A percentile compares a stretch with the other conserved stretches of the same genome.
These are phyloP conservation scores for Colletotrichum lupini DNA, from an alignment of 2,329 filamentous ascomycete genomes.

Conservation along the genomic window DNA sequence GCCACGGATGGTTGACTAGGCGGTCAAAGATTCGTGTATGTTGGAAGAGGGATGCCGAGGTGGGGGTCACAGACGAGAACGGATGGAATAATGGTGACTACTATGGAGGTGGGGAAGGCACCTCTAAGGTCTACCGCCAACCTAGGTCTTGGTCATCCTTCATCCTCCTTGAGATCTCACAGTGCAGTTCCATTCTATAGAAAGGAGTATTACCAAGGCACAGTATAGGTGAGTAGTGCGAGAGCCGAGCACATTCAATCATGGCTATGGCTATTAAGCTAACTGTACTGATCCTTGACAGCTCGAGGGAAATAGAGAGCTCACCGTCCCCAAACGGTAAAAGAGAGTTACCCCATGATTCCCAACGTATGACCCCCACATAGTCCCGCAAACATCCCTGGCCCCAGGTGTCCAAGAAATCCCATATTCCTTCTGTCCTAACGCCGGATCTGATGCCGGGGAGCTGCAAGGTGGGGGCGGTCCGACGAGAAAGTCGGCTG, in stretches of 20 bases:
- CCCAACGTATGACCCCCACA: slow-evolving; percentile 29
- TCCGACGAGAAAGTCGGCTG: neutral
- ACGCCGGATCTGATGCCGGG: neutral
- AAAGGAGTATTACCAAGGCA: too few species aligned
- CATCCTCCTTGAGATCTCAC: too few species aligned
- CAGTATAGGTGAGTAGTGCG: too few species aligned
- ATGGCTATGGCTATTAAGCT: neutral
- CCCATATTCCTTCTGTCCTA: neutral
- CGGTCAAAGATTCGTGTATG: slow-evolving; percentile 14
- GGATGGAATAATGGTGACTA: neutral
- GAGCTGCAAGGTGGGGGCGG: neutral
- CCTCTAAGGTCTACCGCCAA: neutral
- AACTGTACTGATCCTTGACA: neutral
- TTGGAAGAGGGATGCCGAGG: neutral
- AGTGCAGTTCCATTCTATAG: too few species aligned
- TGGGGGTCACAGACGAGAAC: neutral
- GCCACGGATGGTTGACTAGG: neutral
- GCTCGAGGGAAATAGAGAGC: neutral
- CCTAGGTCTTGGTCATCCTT: too few species aligned
- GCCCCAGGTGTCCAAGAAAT: neutral
- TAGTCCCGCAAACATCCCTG: slow-evolving; percentile 13
- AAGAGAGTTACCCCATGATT: slow-evolving; percentile 8
- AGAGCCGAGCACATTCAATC: neutral
- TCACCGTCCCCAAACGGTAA: neutral
- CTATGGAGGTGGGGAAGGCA: neutral